These are phyloP conservation scores for Trichoderma gracile DNA, from an alignment of 2,329 filamentous ascomycete genomes.

Conservation along the genomic window DNA sequence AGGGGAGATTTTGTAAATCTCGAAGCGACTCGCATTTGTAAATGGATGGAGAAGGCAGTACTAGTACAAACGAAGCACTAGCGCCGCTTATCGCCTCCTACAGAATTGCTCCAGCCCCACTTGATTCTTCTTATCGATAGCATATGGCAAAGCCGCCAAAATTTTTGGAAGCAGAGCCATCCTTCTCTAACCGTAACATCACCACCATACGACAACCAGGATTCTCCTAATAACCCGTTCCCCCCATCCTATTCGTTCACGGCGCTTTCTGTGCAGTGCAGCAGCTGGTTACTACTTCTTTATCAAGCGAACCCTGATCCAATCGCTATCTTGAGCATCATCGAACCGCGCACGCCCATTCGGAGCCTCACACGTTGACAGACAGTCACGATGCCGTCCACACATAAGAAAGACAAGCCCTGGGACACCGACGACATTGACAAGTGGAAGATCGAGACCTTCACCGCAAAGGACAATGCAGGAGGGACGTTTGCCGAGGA, in stretches of 20 bases:
- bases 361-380: not conserved
- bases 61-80: not conserved
- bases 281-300: not conserved
- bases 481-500: constrained; percentile 89
- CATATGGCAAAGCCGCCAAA: constrained; percentile 33
- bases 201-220: not conserved
- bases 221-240: not conserved
- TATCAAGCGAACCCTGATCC: too few species aligned
- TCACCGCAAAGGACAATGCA: constrained; percentile 81
- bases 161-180: constrained; percentile 28
- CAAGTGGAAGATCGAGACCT: constrained; percentile 91
- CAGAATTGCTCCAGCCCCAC: not conserved
- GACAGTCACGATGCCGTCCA: constrained; percentile 69
- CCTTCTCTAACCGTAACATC: not conserved
- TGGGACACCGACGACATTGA: constrained; percentile 98
- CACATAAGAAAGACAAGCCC: constrained; percentile 84
- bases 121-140: constrained; percentile 21
- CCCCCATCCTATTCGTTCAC: not conserved
- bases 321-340: not conserved
- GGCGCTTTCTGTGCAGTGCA: not conserved
- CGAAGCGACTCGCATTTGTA: constrained; percentile 27
- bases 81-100: constrained; percentile 10
- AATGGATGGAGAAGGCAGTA: not conserved
- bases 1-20: constrained; percentile 31
- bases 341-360: not conserved